Evolutionary conservation across 1,284 basidiomycete genomes (phyloP).

Genomic region (Puccinia horiana): DNA sequence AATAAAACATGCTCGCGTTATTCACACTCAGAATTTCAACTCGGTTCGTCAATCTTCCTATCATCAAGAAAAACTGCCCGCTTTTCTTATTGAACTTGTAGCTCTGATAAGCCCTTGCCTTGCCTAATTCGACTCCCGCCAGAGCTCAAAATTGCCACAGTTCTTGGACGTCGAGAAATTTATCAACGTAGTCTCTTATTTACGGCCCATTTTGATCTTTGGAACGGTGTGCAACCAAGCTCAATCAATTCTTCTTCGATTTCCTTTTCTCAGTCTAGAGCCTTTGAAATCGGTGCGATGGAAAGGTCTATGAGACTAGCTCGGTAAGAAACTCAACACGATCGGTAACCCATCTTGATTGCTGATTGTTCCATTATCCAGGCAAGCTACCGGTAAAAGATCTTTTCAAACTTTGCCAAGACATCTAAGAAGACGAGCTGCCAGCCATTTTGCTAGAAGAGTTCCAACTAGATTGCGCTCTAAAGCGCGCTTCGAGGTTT

Average conservation of each 20-base stretch:
- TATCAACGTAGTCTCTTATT: constrained; percentile 66
- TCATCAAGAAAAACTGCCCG: neutral
- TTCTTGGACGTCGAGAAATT: constrained; percentile 83
- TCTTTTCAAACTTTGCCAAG: constrained; percentile 88
- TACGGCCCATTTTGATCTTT: neutral
- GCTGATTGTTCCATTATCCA: constrained; percentile 44
- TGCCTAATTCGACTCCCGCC: neutral
- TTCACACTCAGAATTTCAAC: constrained; percentile 13
- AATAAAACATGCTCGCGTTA: constrained; percentile 31
- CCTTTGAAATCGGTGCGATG: constrained; percentile 84
- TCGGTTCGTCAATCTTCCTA: constrained; percentile 3
- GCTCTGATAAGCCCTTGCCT: neutral
- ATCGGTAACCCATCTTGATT: neutral
- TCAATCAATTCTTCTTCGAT: neutral
- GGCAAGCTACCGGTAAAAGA: constrained; percentile 68
- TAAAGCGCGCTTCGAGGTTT: constrained; percentile 77
- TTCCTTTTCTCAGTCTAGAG: constrained; percentile 66
- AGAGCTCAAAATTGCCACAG: constrained; percentile 64
- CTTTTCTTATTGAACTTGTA: neutral
- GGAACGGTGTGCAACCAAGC: neutral
- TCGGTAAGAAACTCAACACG: constrained; percentile 61
- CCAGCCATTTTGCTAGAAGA: constrained; percentile 84
- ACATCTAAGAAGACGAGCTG: constrained; percentile 81
- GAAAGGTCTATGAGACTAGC: constrained; percentile 77
- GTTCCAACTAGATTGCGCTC: constrained; percentile 78